phyloP scores from a whole-genome alignment of 78 protist species.

The Tieghemostelium lacteum region DNA sequence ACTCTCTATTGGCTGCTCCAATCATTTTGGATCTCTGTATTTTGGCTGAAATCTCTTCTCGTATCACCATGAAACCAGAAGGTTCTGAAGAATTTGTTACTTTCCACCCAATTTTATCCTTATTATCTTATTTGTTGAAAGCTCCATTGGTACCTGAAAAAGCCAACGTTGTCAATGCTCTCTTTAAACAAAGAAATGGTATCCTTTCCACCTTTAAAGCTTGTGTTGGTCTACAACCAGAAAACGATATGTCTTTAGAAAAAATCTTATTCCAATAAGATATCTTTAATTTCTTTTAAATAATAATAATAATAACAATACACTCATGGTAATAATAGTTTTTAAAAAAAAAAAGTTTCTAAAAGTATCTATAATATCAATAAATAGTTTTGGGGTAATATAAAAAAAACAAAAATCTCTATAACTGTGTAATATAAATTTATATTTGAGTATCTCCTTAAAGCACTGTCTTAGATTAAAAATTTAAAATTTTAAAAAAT shows the following conservation, averaged over 20 bases:
- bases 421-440: too few species aligned
- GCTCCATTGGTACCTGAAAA: constrained; percentile 96
- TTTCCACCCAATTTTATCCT: constrained; percentile 92
- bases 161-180: constrained; percentile 98
- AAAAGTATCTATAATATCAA: too few species aligned
- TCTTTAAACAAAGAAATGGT: constrained; percentile 94
- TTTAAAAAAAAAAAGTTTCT: too few species aligned
- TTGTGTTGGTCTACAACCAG: constrained; percentile 96
- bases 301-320: too few species aligned
- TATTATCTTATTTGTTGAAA: constrained; percentile 93
- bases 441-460: too few species aligned
- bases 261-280: too few species aligned
- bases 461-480: too few species aligned
- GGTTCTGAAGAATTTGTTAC: constrained; percentile 49
- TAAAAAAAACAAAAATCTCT: too few species aligned
- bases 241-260: constrained; percentile 95
- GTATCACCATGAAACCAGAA: constrained; percentile 86
- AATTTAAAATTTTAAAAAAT: too few species aligned
- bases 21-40: constrained; percentile 97
- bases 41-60: constrained; percentile 90
- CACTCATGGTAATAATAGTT: too few species aligned
- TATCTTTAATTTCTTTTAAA: too few species aligned
- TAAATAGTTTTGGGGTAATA: too few species aligned
- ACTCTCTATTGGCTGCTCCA: constrained; percentile 99
- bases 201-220: constrained; percentile 96